Evolutionary conservation across 768 basidiomycete genomes (phyloP), one percentile per base, ranked within the genome.

Genomic region (Cystoderma amianthinum): DNA sequence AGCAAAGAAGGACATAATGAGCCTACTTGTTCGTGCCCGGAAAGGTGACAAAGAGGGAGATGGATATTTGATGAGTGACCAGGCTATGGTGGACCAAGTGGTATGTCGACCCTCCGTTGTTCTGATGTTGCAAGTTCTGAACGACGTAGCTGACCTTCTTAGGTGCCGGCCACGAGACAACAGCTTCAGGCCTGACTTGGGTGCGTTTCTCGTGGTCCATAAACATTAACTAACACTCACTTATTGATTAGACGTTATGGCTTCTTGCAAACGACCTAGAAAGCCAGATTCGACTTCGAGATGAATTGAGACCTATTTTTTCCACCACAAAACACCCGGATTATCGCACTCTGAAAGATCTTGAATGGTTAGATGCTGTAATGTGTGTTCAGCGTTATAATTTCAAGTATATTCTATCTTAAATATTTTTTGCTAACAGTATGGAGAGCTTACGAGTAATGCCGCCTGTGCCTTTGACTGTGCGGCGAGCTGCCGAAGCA

Each of bases 41-140:
- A 66, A 63, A 44, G 61, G 59, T 6, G 65, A 65, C 22, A 36
- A 58, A 20, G 59, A 60, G 21, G 52, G 54, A 28, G 61, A 44
- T 11, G 62, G 50, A 21, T 72, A 70, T 47, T 48, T 55, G 5
- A 69, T 74, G 70, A 68, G 61, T 18, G 70, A 74, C 44, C 50
- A 58, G 34, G 68, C 62, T 11, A 70, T 74, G 67, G 68, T 74
- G 57, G 71, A 73, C 38, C 74, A 76, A 60, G 69, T 75, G 32
- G 71, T 72, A 17, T 12, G 65, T 58, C 17, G 13, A 32, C 19
- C 9, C 22, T 36, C 36, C 37, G 30, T 22, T 23, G 22, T 30
- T 19, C 30, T 30, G 5, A 13, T 17, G 6, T 11, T 15, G 19
- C 42, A 35, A 37, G 32, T 22, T 15, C 21, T 33, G 12, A 5